phyloP scores from a whole-genome alignment of 495 filamentous ascomycete species.

The Xylaria longipes region DNA sequence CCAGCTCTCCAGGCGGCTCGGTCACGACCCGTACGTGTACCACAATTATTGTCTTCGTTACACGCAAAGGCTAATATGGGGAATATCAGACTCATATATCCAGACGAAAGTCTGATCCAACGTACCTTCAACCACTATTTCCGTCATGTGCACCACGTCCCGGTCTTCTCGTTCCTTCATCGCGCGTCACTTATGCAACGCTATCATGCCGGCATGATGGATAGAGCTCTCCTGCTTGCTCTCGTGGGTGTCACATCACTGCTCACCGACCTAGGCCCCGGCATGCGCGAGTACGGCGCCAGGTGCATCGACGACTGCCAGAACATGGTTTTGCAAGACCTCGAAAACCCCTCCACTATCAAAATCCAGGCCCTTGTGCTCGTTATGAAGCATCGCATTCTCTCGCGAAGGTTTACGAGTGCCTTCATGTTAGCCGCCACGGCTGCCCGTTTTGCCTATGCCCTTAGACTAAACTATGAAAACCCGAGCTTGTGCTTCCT shows the following conservation, averaged over 20 bases:
- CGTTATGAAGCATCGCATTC: conserved; percentile 55
- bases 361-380: conserved; percentile 57
- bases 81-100: conserved; percentile 37
- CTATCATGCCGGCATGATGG: conserved; percentile 56
- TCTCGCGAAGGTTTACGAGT: conserved; percentile 51
- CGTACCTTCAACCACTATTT: conserved; percentile 57
- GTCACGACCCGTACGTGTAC: conserved; percentile 37
- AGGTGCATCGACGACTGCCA: conserved; percentile 56
- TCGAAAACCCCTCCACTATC: conserved; percentile 54
- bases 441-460: conserved; percentile 55
- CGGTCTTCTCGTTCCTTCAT: conserved; percentile 57
- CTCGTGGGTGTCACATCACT: conserved; percentile 55
- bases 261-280: conserved; percentile 52
- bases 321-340: conserved; percentile 47
- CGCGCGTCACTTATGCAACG: conserved; percentile 59
- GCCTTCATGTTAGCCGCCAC: conserved; percentile 57
- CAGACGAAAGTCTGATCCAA: conserved; percentile 48
- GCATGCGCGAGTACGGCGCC: conserved; percentile 50
- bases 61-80: conserved; percentile 30
- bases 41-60: conserved; percentile 7
- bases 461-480: conserved; percentile 56
- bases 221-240: conserved; percentile 53
- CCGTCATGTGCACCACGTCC: conserved; percentile 57
- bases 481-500: conserved; percentile 55
- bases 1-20: conserved; percentile 25